Evolutionary conservation across 1,284 basidiomycete species (phyloP), one percentile per base, ranked within the genome.

Genomic region (Tylopilus sp.): DNA sequence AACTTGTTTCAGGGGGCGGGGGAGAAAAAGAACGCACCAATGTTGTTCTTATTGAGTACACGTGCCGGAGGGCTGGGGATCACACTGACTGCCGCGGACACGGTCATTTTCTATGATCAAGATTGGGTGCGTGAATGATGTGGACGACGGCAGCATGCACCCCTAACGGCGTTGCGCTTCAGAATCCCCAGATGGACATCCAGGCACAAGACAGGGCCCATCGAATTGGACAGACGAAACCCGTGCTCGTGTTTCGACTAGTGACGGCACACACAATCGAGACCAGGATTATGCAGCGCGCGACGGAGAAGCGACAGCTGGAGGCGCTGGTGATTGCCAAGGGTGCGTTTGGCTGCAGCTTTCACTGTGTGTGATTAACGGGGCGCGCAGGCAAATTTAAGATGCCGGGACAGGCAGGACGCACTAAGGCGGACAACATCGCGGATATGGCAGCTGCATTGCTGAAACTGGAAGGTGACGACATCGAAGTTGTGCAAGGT

Each of bases 141-240:
- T 26, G 13, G 13, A 18, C 24, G 10, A 19, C 22, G 13, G 26
- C n/a, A 58, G 26, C 24, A 54, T 22, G 18, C n/a, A 16, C 53
- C 53, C 52, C 54, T 72, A 4, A 75, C 47, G 22, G n/a, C 36
- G n/a, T 24, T 18, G 19, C 44, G 16, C 54, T 60, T 6, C 69
- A 95, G 95, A 98, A 96, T 74, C 97, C 97, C 0, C 95, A 97
- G 82, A 96, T 97, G 91, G 97, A 99, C 71, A 84, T 96, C 7
- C 97, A 99, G 79, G 97, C 97, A 0, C 95, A 97, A 78, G 97
- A 98, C 75, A 89, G 97, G 41, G 97, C 95, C 0, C 97, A 99
- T 79, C 91, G 97, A 10, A 99, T 99, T 65, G 97, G 97, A 3
- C 97, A 98, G 80, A 97, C 91, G 24, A 91, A 85, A 70, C 94